These are phyloP conservation scores for Glaciozyma martinii DNA, from an alignment of 768 basidiomycete genomes.

Conservation along the genomic window DNA sequence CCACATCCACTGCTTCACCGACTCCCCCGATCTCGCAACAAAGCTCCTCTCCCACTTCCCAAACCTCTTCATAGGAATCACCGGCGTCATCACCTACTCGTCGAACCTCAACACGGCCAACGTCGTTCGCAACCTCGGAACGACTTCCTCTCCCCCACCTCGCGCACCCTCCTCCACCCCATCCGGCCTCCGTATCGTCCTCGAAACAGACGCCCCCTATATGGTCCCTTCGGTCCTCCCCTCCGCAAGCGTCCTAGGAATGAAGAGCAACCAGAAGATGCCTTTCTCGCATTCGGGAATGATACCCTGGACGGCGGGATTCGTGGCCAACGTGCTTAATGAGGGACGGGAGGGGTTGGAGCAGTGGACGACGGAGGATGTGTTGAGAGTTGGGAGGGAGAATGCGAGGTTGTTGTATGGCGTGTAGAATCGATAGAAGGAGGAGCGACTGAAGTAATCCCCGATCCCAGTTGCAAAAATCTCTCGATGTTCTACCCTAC, in stretches of 20 bases:
- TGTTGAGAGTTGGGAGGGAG: slow-evolving; percentile 55
- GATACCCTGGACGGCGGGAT: slow-evolving; percentile 78
- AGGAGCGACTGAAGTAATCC: too few relatives aligned
- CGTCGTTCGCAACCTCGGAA: slow-evolving; percentile 53
- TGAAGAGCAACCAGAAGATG: slow-evolving; percentile 40
- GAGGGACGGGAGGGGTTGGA: slow-evolving; percentile 36
- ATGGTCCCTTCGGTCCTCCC: slow-evolving; percentile 76
- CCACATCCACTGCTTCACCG: slow-evolving; percentile 73
- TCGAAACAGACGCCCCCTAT: slow-evolving; percentile 81
- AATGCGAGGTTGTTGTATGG: slow-evolving; percentile 61
- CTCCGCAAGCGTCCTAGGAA: slow-evolving; percentile 43
- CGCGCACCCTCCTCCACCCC: slow-evolving; percentile 35
- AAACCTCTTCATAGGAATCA: slow-evolving; percentile 74
- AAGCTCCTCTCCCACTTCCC: slow-evolving; percentile 66
- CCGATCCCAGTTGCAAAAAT: too few relatives aligned
- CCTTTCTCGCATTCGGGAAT: slow-evolving; percentile 69
- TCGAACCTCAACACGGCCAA: slow-evolving; percentile 62
- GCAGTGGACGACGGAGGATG: slow-evolving; percentile 50
- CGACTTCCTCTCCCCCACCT: slow-evolving; percentile 27
- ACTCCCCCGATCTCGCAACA: slow-evolving; percentile 62
- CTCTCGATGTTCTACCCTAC: background rate
- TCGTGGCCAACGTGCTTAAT: slow-evolving; percentile 50
- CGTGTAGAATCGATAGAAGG: slow-evolving; percentile 7
- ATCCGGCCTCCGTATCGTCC: slow-evolving; percentile 44
- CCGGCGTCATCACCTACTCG: slow-evolving; percentile 72